Evolutionary conservation across 805 yeast genomes (phyloP).

Genomic region (Candida dajiaensis): DNA sequence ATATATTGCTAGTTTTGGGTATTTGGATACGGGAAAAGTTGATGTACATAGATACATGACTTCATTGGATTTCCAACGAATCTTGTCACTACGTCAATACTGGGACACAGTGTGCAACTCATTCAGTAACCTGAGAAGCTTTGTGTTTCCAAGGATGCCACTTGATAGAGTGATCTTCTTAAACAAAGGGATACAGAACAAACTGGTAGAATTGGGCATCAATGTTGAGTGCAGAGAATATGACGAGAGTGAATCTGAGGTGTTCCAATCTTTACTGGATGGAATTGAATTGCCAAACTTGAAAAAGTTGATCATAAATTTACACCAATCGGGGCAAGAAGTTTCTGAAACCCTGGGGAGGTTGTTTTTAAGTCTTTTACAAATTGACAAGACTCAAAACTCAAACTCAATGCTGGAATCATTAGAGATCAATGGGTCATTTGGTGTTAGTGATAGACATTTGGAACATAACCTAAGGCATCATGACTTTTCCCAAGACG

Average conservation of each 20-base stretch:
- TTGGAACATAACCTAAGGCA: constrained; percentile 17
- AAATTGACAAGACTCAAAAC: not conserved
- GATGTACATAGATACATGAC: constrained; percentile 14
- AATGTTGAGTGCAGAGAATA: constrained; percentile 4
- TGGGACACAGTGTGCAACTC: constrained; percentile 16
- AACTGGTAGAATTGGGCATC: constrained; percentile 8
- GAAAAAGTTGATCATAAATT: constrained; percentile 8
- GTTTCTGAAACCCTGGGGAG: not conserved
- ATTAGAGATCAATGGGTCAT: constrained; percentile 18
- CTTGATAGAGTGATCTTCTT: constrained; percentile 11
- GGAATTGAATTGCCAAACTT: constrained; percentile 9
- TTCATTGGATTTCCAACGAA: constrained; percentile 8
- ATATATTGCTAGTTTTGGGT: constrained; percentile 15
- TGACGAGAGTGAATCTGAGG: constrained; percentile 3
- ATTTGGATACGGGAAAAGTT: constrained; percentile 18
- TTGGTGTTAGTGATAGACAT: constrained; percentile 16
- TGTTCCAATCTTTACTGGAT: not conserved
- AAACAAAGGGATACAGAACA: not conserved
- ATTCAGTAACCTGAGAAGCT: constrained; percentile 10
- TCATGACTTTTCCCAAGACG: constrained; percentile 4
- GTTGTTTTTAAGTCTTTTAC: not conserved
- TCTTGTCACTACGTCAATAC: constrained; percentile 16
- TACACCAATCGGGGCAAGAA: constrained; percentile 2
- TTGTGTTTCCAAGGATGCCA: constrained; percentile 15
- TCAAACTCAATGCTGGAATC: constrained; percentile 1